Evolutionary conservation across 1,284 basidiomycete species (phyloP).

Genomic region (Fistulinella cinereoalba): DNA sequence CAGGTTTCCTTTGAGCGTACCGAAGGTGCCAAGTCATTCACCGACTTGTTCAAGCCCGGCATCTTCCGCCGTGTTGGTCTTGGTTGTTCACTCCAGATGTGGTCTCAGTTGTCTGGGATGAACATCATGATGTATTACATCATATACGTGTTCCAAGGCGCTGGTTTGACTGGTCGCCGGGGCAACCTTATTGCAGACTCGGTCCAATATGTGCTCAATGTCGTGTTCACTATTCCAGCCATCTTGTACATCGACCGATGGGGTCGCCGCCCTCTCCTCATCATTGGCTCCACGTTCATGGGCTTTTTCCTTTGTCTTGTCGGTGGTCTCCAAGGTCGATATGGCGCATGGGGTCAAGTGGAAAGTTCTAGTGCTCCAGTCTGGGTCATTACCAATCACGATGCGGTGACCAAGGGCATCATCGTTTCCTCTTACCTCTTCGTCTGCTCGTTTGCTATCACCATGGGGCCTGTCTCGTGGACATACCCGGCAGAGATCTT

Average conservation of each 20-base stretch:
- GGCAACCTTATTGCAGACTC: slow-evolving; percentile 74
- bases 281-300: slow-evolving; percentile 65
- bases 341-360: slow-evolving; percentile 54
- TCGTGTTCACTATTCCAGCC: slow-evolving; percentile 66
- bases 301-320: slow-evolving; percentile 76
- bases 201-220: slow-evolving; percentile 77
- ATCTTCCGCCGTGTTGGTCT: slow-evolving; percentile 58
- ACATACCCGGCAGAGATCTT: slow-evolving; percentile 66
- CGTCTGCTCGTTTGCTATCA: slow-evolving; percentile 71
- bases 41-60: slow-evolving; percentile 61
- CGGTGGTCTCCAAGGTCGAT: slow-evolving; percentile 68
- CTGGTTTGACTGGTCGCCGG: slow-evolving; percentile 67
- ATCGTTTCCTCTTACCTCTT: slow-evolving; percentile 77
- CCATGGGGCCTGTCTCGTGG: slow-evolving; percentile 75
- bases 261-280: slow-evolving; percentile 76
- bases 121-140: slow-evolving; percentile 82
- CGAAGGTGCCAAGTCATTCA: slow-evolving; percentile 69
- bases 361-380: slow-evolving; percentile 26
- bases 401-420: slow-evolving; percentile 59
- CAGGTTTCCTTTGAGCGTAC: slow-evolving; percentile 69
- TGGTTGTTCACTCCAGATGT: slow-evolving; percentile 59
- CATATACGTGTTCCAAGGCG: slow-evolving; percentile 73
- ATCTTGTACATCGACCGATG: slow-evolving; percentile 76
- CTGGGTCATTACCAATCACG: slow-evolving; percentile 63
- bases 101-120: slow-evolving; percentile 63